Percentiles rank a stretch among this genome's conserved stretches.
phyloP scores from a whole-genome alignment of 2,329 filamentous ascomycete genomes.

The Scedosporium aurantiacum region DNA sequence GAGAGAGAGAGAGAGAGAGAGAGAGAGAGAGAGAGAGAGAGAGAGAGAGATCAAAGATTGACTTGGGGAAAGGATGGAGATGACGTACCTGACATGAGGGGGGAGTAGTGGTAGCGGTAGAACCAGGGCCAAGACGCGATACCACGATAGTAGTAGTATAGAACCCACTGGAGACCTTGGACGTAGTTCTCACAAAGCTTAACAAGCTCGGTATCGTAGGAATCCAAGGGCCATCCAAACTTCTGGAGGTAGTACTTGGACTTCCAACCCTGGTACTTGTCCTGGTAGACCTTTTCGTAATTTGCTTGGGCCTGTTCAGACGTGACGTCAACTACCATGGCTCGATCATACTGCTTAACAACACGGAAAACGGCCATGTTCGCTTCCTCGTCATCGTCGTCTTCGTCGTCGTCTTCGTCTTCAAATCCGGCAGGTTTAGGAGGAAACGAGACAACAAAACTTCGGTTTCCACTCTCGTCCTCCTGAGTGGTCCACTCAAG shows the following conservation, averaged over 20 bases:
- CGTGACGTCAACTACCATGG: conserved; percentile 69
- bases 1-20: too few relatives aligned
- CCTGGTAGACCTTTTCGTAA: conserved; percentile 76
- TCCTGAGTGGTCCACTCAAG: conserved; percentile 47
- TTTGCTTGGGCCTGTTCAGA: conserved; percentile 67
- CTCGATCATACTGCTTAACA: conserved; percentile 83
- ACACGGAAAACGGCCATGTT: conserved; percentile 76
- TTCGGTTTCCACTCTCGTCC: conserved; percentile 43
- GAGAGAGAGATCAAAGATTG: too few relatives aligned
- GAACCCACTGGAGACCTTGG: conserved; percentile 92
- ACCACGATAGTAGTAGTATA: conserved; percentile 95
- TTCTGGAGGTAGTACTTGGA: conserved; percentile 85
- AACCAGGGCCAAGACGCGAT: conserved; percentile 99
- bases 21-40: too few relatives aligned
- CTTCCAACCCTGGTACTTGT: conserved; percentile 89
- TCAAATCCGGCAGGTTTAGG: conserved; percentile 18
- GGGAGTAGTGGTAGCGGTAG: conserved; percentile 92
- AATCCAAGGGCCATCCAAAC: conserved; percentile 77
- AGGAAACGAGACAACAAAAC: conserved; percentile 40
- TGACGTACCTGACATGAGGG: conserved; percentile 71
- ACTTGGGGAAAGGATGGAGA: neutral
- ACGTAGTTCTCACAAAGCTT: conserved; percentile 92
- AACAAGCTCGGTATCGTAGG: conserved; percentile 63
- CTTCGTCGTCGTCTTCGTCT: conserved; percentile 51
- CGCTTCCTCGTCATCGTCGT: conserved; percentile 59